Evolutionary conservation across 768 basidiomycete species (phyloP).

Genomic region (Chiua virens): DNA sequence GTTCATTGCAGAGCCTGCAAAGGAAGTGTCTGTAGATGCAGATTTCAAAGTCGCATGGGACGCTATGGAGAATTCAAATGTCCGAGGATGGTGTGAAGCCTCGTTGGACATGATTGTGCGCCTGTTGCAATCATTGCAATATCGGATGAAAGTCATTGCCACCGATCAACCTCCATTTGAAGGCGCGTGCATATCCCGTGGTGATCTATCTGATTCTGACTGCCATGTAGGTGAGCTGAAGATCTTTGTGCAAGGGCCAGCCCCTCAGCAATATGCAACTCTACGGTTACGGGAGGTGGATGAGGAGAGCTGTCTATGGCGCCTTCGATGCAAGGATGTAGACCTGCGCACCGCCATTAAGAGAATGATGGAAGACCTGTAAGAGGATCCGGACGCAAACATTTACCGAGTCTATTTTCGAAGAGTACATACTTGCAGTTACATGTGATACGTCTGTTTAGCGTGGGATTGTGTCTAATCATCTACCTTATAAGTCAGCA

Average conservation of each 20-base stretch:
- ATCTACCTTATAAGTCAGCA: not conserved
- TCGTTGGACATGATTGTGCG: conserved; percentile 55
- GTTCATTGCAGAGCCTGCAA: conserved; percentile 50
- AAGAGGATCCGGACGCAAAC: not conserved
- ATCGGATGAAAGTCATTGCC: conserved; percentile 49
- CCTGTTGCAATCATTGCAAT: conserved; percentile 49
- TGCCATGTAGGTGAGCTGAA: conserved; percentile 61
- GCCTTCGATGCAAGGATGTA: conserved; percentile 53
- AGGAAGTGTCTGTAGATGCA: conserved; percentile 13
- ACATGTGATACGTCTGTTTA: not conserved
- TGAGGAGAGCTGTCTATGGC: conserved; percentile 74
- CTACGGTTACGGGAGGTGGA: conserved; percentile 63
- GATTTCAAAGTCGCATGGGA: conserved; percentile 65
- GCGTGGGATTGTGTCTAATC: not conserved
- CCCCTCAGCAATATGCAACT: conserved; percentile 30
- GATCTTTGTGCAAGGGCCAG: conserved; percentile 43
- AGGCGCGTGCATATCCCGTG: conserved; percentile 40
- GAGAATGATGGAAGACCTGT: conserved; percentile 34
- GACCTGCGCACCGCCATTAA: conserved; percentile 46
- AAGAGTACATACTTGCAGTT: no score
- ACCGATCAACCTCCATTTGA: conserved; percentile 57
- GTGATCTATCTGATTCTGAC: not conserved
- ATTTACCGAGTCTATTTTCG: no score
- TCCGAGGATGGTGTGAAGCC: conserved; percentile 70
- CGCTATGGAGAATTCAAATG: conserved; percentile 40